Evolutionary conservation across 805 yeast genomes (phyloP).

Genomic region (Lipomyces yamadae): DNA sequence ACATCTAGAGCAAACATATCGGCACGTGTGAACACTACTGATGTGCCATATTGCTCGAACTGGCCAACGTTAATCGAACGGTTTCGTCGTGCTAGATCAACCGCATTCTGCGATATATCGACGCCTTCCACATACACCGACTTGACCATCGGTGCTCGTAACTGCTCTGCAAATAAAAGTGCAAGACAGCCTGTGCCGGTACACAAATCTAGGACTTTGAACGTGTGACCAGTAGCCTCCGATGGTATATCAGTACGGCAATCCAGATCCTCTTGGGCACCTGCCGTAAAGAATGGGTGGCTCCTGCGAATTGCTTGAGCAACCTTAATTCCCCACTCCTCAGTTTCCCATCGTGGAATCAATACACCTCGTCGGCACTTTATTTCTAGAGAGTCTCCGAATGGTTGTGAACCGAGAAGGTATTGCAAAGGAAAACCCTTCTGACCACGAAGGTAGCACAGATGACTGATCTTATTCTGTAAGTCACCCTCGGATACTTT

Average conservation of each 20-base stretch:
- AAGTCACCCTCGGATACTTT: neutral
- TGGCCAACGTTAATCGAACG: conserved; percentile 34
- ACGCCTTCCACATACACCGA: conserved; percentile 50
- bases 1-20: conserved; percentile 20
- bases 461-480: conserved; percentile 43
- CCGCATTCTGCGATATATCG: conserved; percentile 63
- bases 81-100: conserved; percentile 57
- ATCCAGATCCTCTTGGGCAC: neutral
- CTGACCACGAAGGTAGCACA: conserved; percentile 67
- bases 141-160: conserved; percentile 34
- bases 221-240: neutral
- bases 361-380: conserved; percentile 67
- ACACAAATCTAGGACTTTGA: conserved; percentile 68
- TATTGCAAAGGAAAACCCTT: conserved; percentile 77
- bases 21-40: conserved; percentile 19
- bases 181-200: conserved; percentile 91
- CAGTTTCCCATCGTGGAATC: conserved; percentile 95
- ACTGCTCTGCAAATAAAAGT: conserved; percentile 51
- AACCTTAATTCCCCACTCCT: conserved; percentile 69
- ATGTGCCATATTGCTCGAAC: conserved; percentile 10
- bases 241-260: neutral
- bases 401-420: conserved; percentile 84
- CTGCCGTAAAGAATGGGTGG: conserved; percentile 19
- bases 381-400: conserved; percentile 65
- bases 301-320: conserved; percentile 11